Conservation (phyloP, 2,329 filamentous ascomycete genomes). For the Fusarium sterilihyphosum region DNA sequence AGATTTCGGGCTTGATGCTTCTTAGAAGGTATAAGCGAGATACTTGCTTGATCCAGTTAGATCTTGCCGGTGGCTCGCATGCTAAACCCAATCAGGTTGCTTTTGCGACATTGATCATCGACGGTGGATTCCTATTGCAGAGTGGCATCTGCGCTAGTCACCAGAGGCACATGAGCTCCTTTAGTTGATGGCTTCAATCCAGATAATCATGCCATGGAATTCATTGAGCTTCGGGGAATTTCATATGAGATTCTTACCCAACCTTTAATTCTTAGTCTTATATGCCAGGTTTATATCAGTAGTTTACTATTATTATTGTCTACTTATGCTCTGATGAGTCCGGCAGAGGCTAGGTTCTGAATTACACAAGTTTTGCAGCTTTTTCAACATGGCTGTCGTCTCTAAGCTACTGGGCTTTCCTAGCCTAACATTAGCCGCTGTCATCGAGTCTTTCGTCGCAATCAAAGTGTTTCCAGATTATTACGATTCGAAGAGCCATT, state of each 20-base stretch:
- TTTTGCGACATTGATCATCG: slow-evolving; percentile 29
- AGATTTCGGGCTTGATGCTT: neutral
- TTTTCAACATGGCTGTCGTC: slow-evolving; percentile 17
- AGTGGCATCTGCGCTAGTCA: neutral
- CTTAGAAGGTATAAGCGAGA: neutral
- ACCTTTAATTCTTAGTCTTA: neutral
- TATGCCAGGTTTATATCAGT: neutral
- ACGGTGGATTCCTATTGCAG: neutral
- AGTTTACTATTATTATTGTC: neutral
- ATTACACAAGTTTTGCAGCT: neutral
- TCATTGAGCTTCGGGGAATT: neutral
- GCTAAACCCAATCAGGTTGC: slow-evolving; percentile 35
- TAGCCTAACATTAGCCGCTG: slow-evolving; percentile 27
- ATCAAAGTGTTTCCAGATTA: slow-evolving; percentile 42
- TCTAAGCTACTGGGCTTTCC: slow-evolving; percentile 29
- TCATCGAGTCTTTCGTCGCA: slow-evolving; percentile 40
- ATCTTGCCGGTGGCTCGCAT: slow-evolving; percentile 24
- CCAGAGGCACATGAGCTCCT: neutral
- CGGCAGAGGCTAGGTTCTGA: neutral
- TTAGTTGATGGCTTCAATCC: neutral
- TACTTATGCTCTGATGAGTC: neutral
- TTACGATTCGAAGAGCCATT: slow-evolving; percentile 21
- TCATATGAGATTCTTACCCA: neutral
- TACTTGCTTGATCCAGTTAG: neutral
- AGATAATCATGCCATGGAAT: neutral